These are phyloP conservation scores for Boletellus emodensis DNA, from an alignment of 768 basidiomycete genomes.

Conservation along the genomic window DNA sequence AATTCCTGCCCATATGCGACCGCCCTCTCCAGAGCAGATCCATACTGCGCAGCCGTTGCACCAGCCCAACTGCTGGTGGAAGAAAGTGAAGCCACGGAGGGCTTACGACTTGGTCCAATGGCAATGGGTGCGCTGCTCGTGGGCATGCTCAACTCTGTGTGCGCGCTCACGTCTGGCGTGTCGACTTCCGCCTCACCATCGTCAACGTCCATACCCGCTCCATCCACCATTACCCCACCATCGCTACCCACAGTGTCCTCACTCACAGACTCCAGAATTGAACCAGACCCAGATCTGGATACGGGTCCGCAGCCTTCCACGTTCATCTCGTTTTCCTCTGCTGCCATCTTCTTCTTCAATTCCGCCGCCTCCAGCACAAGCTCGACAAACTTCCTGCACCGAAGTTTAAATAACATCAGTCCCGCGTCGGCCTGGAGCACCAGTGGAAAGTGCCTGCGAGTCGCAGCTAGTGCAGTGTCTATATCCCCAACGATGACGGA, in stretches of 20 bases:
- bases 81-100: constrained; percentile 27
- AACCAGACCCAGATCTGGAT: constrained; percentile 26
- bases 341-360: constrained; percentile 58
- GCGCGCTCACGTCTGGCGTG: constrained; percentile 6
- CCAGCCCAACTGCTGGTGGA: constrained; percentile 22
- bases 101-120: constrained; percentile 28
- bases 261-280: constrained; percentile 25
- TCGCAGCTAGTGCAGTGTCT: constrained; percentile 59
- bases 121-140: constrained; percentile 27
- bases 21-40: constrained; percentile 58
- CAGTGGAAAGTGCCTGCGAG: constrained; percentile 52
- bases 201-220: constrained; percentile 59
- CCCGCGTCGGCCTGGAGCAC: constrained; percentile 67
- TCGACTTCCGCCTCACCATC: constrained; percentile 33
- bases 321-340: constrained; percentile 34
- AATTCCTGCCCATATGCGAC: constrained; percentile 72
- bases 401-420: constrained; percentile 74
- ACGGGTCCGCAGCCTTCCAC: constrained; percentile 23
- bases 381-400: constrained; percentile 84
- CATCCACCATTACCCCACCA: constrained; percentile 41
- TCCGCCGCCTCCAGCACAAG: constrained; percentile 69
- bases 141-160: constrained; percentile 10
- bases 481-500: constrained; percentile 68
- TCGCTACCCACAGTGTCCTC: constrained; percentile 36
- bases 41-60: constrained; percentile 40